A percentile compares a stretch with the other conserved stretches of the same genome.
Conservation (phyloP, 768 basidiomycete genomes). For the Collybia sordida region DNA sequence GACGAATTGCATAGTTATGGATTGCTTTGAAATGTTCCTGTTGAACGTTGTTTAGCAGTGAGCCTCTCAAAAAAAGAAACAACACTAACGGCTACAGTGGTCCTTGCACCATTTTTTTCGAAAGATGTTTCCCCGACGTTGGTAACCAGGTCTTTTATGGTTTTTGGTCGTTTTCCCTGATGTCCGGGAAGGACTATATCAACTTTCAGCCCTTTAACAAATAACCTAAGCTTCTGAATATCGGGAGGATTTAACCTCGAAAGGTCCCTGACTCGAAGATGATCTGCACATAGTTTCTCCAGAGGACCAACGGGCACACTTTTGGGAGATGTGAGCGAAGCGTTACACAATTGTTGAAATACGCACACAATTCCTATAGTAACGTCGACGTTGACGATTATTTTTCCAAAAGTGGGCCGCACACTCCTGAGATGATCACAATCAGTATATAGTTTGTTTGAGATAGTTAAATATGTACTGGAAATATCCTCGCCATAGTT, state of each 20-base stretch:
- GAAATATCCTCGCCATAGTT: constrained; percentile 41
- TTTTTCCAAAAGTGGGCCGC: constrained; percentile 30
- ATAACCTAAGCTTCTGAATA: constrained; percentile 21
- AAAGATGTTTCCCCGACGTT: constrained; percentile 25
- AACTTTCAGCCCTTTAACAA: constrained; percentile 29
- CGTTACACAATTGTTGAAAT: neutral
- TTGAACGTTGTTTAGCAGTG: neutral
- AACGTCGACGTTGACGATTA: constrained; percentile 43
- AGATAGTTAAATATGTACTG: constrained; percentile 29
- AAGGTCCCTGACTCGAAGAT: constrained; percentile 16
- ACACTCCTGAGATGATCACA: constrained; percentile 34
- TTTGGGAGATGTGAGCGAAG: neutral
- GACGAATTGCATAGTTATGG: constrained; percentile 20
- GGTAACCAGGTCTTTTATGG: constrained; percentile 25
- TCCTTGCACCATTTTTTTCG: constrained; percentile 21
- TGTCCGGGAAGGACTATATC: constrained; percentile 17
- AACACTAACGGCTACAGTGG: constrained; percentile 24
- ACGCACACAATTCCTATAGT: constrained; percentile 40
- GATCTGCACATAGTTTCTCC: constrained; percentile 20
- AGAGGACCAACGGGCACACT: constrained; percentile 23
- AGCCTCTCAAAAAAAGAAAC: neutral
- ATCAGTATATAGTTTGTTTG: neutral
- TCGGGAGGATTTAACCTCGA: constrained; percentile 5
- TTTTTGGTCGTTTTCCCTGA: constrained; percentile 18
- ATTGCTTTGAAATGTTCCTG: constrained; percentile 27